These are phyloP conservation scores for Trichoderma sp. DNA, from an alignment of 2,329 filamentous ascomycete genomes.

Conservation along the genomic window DNA sequence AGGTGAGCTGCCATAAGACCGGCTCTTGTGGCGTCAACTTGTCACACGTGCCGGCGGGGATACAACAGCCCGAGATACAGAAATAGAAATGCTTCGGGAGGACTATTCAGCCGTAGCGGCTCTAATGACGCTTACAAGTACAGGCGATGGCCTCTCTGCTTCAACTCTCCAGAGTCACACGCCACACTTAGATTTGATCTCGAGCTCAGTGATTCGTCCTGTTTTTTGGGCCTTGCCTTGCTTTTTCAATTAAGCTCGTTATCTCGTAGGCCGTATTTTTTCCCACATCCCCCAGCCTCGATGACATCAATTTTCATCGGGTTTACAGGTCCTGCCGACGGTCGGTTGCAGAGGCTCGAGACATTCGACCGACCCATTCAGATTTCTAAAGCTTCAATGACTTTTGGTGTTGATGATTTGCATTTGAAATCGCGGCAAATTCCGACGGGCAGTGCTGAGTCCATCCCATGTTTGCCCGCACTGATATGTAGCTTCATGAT, in stretches of 20 bases:
- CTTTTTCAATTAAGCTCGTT: neutral
- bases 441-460: neutral
- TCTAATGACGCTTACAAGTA: neutral
- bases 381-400: neutral
- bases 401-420: neutral
- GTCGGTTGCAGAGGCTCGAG: neutral
- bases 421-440: neutral
- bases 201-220: neutral
- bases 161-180: neutral
- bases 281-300: neutral
- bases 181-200: neutral
- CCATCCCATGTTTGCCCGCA: neutral
- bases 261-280: neutral
- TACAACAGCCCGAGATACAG: neutral
- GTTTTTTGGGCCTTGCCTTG: neutral
- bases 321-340: neutral
- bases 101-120: conserved; percentile 12
- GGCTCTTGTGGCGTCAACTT: neutral
- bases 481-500: neutral
- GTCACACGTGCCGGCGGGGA: neutral
- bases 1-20: neutral
- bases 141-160: neutral
- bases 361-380: neutral
- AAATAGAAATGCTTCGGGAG: conserved; percentile 4
- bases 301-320: neutral